Base-by-base conservation (phyloP, 345 rosid species). In the Gossypium rotundifolium region DNA sequence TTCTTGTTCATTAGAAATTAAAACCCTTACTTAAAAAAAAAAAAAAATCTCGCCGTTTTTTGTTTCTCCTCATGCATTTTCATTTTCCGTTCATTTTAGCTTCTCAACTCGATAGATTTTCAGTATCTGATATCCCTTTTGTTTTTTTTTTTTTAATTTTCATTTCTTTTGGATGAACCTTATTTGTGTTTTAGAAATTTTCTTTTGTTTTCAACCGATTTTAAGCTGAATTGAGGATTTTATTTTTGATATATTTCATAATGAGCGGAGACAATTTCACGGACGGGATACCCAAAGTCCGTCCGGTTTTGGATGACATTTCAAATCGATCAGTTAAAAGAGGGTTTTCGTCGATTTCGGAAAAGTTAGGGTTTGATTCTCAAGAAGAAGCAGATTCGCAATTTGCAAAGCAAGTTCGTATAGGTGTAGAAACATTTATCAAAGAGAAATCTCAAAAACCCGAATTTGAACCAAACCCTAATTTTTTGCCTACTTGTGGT, bases 261-360 rank as follows among this genome's bases (percentile, higher is more conserved):
- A 88, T 93, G 98, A 76, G 80, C 74, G 92, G 87, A 73, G 88
- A 84, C 17, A 83, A 79, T 76, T 77, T 76, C 71, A 73, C 65
- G 9, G 80, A 54, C 44, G 81, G 13, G 46, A 74, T 73, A 40
- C 59, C 59, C 7, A 76, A 67, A 40, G 44, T 58, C 60, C 88
- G 90, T 22, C 71, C 65, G 22, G 83, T 65, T 60, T 79, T 91
- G 54, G 77, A 82, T 8, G 90, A 94, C 79, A 22, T 90, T 72
- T 90, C 88, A 0, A 94, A 92, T 71, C 70, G 78, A 1, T 71
- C 85, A 0, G 71, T 16, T 4, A 92, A 92, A 74, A 82, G 97
- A 49, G 86, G 70, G 16, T 25, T 83, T 57, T 88, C 91, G 0
- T 76, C 72, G 72, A 71, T 82, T 85, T 60, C 74, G 16, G 82